Base-by-base conservation (phyloP, 768 basidiomycete species). In the Naganishia antarctica region DNA sequence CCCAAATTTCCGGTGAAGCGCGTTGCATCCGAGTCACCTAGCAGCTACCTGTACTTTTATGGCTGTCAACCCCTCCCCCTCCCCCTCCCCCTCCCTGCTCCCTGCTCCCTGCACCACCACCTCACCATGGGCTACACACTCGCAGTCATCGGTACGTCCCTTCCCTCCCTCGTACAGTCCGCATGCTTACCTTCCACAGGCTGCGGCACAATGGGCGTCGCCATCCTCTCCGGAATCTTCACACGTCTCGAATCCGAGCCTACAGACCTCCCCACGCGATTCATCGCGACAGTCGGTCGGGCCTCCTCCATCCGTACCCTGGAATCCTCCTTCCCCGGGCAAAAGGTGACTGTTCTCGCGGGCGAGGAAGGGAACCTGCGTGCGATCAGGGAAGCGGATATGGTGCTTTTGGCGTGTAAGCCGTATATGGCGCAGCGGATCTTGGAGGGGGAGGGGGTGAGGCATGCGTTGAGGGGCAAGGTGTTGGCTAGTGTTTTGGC, bases 181-280 rank as follows among this genome's bases (percentile, higher is more conserved):
- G 21, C 61, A 12, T 29, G 21, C 66, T 61, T 70, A 66, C 49
- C 66, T 64, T 72, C 87, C 15, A 61, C 72, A 76, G 96, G 94
- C 82, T 98, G 96, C 78, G 96, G 96, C 63, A 98, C 94, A 12
- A 98, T 99, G 96, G 96, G 96, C 63, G 80, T 97, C 70, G 92
- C 96, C 64, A 83, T 99, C 76, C 84, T 92, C 51, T 93, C 94
- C 25, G 96, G 96, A 47, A 88, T 97, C 44, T 81, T 96, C 57
- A 84, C 87, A 67, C 89, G 89, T 73, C 84, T 97, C 43, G 43
- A 86, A 31, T 80, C 84, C 31, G 90, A 89, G 0, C 89, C 91
- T 2, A 82, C 71, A 37, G 66, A 70, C 0, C 77, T 88, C 9
- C 92, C 93, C 0, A 81, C 83, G 21, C 81, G 83, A 3, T 98